Percentiles rank a stretch among this genome's conserved stretches.
Evolutionary conservation across 2,329 filamentous ascomycete genomes (phyloP).

Genomic region (Aspergillus fijiensis): DNA sequence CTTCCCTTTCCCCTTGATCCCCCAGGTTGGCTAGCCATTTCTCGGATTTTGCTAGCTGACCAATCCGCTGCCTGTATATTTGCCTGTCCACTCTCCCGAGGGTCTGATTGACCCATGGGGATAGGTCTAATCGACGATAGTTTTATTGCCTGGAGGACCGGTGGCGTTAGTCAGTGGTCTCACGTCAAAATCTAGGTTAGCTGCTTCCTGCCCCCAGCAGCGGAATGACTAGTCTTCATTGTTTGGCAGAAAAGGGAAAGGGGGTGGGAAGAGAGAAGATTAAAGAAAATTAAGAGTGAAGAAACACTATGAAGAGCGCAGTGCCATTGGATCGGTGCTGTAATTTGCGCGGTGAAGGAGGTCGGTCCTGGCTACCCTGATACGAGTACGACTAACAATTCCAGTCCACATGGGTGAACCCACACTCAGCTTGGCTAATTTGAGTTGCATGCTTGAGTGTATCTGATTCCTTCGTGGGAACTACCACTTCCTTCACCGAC

Average conservation of each 20-base stretch:
- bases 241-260: background rate
- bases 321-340: background rate
- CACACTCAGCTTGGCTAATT: background rate
- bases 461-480: background rate
- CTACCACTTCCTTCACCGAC: background rate
- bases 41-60: background rate
- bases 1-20: background rate
- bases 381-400: background rate
- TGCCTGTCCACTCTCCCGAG: background rate
- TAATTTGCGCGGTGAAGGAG: background rate
- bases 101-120: background rate
- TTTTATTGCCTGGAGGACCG: background rate
- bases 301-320: background rate
- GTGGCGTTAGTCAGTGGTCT: background rate
- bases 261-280: too few relatives aligned
- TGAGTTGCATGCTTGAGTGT: background rate
- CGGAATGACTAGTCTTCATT: background rate
- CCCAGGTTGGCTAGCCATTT: background rate
- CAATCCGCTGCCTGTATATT: background rate
- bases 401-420: constrained; percentile 1
- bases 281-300: background rate
- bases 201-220: background rate
- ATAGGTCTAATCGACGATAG: background rate
- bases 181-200: background rate
- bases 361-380: background rate